Evolutionary conservation across 2,329 filamentous ascomycete genomes (phyloP).

Genomic region (Sclerotinia minor): DNA sequence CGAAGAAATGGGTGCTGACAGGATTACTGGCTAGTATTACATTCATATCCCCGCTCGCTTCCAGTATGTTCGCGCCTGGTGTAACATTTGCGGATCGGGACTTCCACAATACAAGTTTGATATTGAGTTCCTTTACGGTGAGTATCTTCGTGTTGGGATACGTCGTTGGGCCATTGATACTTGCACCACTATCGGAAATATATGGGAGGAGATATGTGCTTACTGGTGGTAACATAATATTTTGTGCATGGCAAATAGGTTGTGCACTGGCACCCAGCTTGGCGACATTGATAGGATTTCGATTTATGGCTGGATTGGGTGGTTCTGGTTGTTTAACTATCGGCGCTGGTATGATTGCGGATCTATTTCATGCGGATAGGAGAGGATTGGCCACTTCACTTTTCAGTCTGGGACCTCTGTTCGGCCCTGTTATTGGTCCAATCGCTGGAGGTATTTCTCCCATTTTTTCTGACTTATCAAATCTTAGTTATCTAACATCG

Average conservation of each 20-base stretch:
- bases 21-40: slow-evolving; percentile 42
- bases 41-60: slow-evolving; percentile 42
- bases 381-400: slow-evolving; percentile 32
- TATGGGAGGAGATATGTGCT: slow-evolving; percentile 51
- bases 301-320: slow-evolving; percentile 60
- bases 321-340: slow-evolving; percentile 47
- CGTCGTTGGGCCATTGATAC: slow-evolving; percentile 34
- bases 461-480: background rate
- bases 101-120: slow-evolving; percentile 50
- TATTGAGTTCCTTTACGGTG: slow-evolving; percentile 61
- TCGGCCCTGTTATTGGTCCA: slow-evolving; percentile 42
- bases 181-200: slow-evolving; percentile 58
- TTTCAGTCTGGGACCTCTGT: slow-evolving; percentile 34
- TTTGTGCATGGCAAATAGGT: slow-evolving; percentile 55
- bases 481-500: background rate
- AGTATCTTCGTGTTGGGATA: slow-evolving; percentile 37
- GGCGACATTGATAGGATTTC: slow-evolving; percentile 55
- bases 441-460: slow-evolving; percentile 37
- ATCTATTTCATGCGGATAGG: slow-evolving; percentile 30
- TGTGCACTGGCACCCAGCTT: slow-evolving; percentile 53
- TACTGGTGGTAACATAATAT: slow-evolving; percentile 49
- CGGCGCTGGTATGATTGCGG: slow-evolving; percentile 34
- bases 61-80: slow-evolving; percentile 66
- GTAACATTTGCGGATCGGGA: slow-evolving; percentile 62
- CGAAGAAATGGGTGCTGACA: slow-evolving; percentile 39